A percentile compares a stretch with the other conserved stretches of the same genome.
phyloP scores from a whole-genome alignment of 345 rosid genomes.

The Acer negundo region DNA sequence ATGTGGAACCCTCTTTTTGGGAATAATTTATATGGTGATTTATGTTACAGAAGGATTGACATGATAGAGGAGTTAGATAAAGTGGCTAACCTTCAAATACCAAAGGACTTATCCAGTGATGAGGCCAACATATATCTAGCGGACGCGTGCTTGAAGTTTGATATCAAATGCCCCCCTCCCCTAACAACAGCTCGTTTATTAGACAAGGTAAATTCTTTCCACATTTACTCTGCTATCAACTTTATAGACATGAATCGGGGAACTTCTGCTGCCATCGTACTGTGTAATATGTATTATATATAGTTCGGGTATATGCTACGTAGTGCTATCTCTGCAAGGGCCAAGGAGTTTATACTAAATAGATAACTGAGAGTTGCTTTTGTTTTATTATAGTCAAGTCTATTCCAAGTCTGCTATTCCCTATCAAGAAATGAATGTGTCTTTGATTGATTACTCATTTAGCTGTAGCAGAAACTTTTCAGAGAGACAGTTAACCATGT shows the following conservation, averaged over 20 bases:
- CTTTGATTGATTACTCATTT: neutral
- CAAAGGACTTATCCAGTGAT: conserved; percentile 79
- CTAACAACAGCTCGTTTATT: conserved; percentile 85
- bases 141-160: conserved; percentile 72
- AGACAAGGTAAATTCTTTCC: conserved; percentile 63
- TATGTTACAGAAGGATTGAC: conserved; percentile 66
- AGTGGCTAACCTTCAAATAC: conserved; percentile 82
- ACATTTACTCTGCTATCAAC: conserved; percentile 10
- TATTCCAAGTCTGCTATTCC: neutral
- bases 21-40: conserved; percentile 1
- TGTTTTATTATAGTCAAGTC: neutral
- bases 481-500: neutral
- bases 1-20: neutral
- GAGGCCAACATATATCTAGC: conserved; percentile 76
- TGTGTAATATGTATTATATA: neutral
- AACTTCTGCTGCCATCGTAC: neutral
- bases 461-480: neutral
- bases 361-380: neutral
- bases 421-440: neutral
- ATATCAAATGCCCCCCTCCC: conserved; percentile 89
- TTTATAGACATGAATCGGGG: neutral
- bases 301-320: neutral
- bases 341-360: neutral
- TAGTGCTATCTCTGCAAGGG: neutral
- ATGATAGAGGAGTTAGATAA: conserved; percentile 92